Evolutionary conservation across 345 rosid genomes (phyloP).

Genomic region (Eucalyptus curtisii): DNA sequence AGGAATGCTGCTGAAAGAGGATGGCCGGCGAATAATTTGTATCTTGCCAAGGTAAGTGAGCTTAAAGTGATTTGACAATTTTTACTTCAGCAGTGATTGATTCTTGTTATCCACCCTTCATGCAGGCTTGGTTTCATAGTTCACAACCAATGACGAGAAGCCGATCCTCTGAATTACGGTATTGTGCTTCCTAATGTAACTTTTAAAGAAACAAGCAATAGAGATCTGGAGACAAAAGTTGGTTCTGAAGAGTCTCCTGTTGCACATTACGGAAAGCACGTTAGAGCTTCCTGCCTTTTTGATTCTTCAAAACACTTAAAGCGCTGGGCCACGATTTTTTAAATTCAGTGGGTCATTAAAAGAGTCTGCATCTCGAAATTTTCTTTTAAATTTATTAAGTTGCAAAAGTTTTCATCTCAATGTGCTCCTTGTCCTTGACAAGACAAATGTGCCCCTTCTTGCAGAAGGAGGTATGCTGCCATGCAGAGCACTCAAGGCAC

Average conservation of each 20-base stretch:
- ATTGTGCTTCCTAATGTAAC: background rate
- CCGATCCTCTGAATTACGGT: conserved; percentile 67
- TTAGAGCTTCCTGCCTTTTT: background rate
- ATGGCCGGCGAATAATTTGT: conserved; percentile 31
- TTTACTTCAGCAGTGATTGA: background rate
- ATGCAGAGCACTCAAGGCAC: conserved; percentile 38
- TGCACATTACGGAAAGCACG: background rate
- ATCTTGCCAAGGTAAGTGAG: conserved; percentile 49
- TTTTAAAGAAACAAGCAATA: background rate
- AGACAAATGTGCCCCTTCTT: background rate
- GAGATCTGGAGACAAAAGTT: background rate
- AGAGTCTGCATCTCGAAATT: background rate
- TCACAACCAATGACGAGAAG: conserved; percentile 76
- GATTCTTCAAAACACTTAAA: background rate
- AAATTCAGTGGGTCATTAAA: background rate
- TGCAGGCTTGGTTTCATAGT: conserved; percentile 72
- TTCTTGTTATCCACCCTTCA: background rate
- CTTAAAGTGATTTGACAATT: background rate
- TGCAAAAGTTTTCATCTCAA: background rate
- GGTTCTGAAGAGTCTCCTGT: background rate
- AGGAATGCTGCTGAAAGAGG: conserved; percentile 36
- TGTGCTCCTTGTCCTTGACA: background rate
- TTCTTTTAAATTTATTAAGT: background rate
- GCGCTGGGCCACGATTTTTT: background rate
- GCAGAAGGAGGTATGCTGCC: conserved; percentile 62